Base-by-base conservation (phyloP, 2,329 filamentous ascomycete genomes). In the Didymella glomerata region DNA sequence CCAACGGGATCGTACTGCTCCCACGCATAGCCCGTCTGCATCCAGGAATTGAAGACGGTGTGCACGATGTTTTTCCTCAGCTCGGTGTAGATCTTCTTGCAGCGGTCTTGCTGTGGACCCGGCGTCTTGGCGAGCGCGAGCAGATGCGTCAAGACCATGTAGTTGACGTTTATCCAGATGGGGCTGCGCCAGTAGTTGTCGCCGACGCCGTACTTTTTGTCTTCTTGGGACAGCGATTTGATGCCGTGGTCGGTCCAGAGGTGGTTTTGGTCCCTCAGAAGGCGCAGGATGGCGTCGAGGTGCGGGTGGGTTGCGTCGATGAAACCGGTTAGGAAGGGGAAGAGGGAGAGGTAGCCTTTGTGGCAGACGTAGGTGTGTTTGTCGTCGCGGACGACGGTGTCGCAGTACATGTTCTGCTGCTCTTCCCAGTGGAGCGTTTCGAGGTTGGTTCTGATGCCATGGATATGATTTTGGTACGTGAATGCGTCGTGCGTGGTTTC, bases 131-230 rank as follows among this genome's bases (percentile, higher is more conserved):
- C 70, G 13, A 75, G 68, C 14, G 47, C 27, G n/a, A 68, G 83
- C 28, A 98, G 86, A 72, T 91, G 88, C 66, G 88, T 86, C 51
- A 97, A 80, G 49, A 91, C 88, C 68, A 98, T 82, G 77, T 97
- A 98, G 80, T 98, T 98, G 66, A 98, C 93, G 74, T 95, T 95
- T 73, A 98, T 90, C 94, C 94, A 98, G 24, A 98, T 85, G 0
- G 95, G 93, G 64, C 92, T 91, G 62, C 93, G 86, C 94, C 95
- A 98, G 81, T 98, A 98, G 78, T 98, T 97, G 81, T 97, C 94
- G 8, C 84, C 91, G 0, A 91, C 93, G 24, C 88, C 92, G 76
- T 97, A 98, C 61, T 90, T 85, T 68, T 88, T 82, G 71, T 92
- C 89, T 68, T 87, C 85, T 76, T 89, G 89, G 79, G 92, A 96